phyloP scores from a whole-genome alignment of 2,329 filamentous ascomycete species.

The Aspergillus fischeri region DNA sequence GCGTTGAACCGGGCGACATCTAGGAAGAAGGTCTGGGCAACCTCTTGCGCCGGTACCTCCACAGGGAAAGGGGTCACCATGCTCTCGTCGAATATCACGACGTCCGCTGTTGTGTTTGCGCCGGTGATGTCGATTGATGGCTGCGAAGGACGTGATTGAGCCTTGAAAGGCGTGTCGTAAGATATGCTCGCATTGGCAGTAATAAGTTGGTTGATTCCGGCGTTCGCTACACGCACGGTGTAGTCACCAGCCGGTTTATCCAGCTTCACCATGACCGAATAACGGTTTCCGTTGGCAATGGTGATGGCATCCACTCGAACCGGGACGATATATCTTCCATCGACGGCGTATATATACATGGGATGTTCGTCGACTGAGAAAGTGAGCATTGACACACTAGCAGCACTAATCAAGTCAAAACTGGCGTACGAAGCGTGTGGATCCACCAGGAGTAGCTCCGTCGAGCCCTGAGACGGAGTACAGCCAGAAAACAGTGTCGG shows the following conservation, averaged over 20 bases:
- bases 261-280: conserved; percentile 39
- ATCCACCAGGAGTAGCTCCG: conserved; percentile 42
- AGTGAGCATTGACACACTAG: conserved; percentile 48
- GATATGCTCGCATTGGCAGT: conserved; percentile 48
- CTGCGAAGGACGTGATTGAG: conserved; percentile 19
- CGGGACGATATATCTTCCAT: conserved; percentile 37
- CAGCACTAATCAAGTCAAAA: conserved; percentile 50
- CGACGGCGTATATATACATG: conserved; percentile 37
- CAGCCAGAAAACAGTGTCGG: conserved; percentile 37
- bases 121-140: conserved; percentile 52
- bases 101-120: conserved; percentile 32
- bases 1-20: conserved; percentile 29
- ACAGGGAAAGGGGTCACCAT: conserved; percentile 47
- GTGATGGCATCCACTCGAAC: conserved; percentile 28
- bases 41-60: conserved; percentile 37
- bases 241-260: conserved; percentile 46
- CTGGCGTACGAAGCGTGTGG: conserved; percentile 43
- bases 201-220: conserved; percentile 51
- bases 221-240: conserved; percentile 50
- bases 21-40: conserved; percentile 45
- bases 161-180: conserved; percentile 27
- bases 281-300: conserved; percentile 29
- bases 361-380: conserved; percentile 41
- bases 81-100: conserved; percentile 44
- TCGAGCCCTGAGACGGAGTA: conserved; percentile 40